Percentiles rank a stretch among this genome's conserved stretches.
Conservation (phyloP, 768 basidiomycete genomes). For the Clavulina sp. region DNA sequence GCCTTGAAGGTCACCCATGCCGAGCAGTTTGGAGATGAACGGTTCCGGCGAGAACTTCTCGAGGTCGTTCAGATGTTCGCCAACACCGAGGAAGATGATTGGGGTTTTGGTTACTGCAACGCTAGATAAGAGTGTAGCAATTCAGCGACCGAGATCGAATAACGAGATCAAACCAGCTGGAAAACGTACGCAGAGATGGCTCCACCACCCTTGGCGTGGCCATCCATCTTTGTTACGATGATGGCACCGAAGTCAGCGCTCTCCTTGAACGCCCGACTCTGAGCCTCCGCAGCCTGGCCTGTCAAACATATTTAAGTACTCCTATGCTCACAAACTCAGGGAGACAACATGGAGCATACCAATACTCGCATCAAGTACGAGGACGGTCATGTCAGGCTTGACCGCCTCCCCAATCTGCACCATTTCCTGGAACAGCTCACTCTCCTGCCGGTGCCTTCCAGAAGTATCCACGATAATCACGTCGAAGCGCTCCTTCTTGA, state of each 20-base stretch:
- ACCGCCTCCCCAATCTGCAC: slow-evolving; percentile 88
- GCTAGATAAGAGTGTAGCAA: slow-evolving; percentile 24
- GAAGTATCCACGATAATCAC: slow-evolving; percentile 98
- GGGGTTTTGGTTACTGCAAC: slow-evolving; percentile 98
- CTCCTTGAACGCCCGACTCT: slow-evolving; percentile 94
- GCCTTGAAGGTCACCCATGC: slow-evolving; percentile 91
- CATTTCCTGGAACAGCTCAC: slow-evolving; percentile 95
- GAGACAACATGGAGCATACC: slow-evolving; percentile 25
- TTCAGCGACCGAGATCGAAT: background rate
- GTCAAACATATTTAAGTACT: slow-evolving; percentile 2
- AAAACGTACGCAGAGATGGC: slow-evolving; percentile 88
- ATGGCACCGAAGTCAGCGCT: slow-evolving; percentile 96
- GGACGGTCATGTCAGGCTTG: slow-evolving; percentile 87
- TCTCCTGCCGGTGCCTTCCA: slow-evolving; percentile 92
- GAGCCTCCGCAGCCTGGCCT: slow-evolving; percentile 97
- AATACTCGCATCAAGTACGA: slow-evolving; percentile 93
- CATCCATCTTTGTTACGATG: slow-evolving; percentile 99
- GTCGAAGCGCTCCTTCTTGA: slow-evolving; percentile 96
- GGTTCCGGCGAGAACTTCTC: slow-evolving; percentile 92
- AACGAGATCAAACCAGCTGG: background rate
- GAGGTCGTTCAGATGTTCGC: slow-evolving; percentile 93
- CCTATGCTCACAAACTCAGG: background rate
- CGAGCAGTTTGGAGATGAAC: slow-evolving; percentile 91
- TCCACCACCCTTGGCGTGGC: slow-evolving; percentile 96
- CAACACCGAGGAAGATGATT: slow-evolving; percentile 95